These are phyloP conservation scores for Trichophyton schoenleinii DNA, from an alignment of 2,329 filamentous ascomycete species.

Conservation along the genomic window DNA sequence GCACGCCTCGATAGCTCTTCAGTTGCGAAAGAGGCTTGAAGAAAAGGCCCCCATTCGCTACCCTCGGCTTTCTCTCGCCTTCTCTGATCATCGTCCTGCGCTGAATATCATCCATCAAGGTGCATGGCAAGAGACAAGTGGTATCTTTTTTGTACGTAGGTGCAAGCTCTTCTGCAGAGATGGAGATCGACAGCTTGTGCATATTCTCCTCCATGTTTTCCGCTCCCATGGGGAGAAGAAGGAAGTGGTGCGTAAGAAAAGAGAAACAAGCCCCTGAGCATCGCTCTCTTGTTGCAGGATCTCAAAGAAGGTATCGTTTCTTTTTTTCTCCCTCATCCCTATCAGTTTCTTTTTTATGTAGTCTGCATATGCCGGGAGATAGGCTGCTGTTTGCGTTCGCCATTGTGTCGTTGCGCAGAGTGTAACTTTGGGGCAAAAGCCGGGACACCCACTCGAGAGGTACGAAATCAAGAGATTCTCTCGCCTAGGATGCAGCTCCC, in stretches of 20 bases:
- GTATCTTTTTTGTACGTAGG: too few species aligned
- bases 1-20: neutral
- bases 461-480: neutral
- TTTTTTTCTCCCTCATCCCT: neutral
- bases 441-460: neutral
- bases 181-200: neutral
- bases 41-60: neutral
- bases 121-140: neutral
- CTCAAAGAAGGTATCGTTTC: neutral
- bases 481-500: neutral
- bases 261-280: neutral
- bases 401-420: neutral
- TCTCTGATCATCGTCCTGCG: neutral
- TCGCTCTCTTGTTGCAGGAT: neutral
- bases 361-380: neutral
- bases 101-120: neutral
- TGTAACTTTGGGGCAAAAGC: slow-evolving; percentile 1
- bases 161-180: neutral
- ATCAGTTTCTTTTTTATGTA: neutral
- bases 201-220: neutral
- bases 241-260: neutral
- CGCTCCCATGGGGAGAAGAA: neutral
- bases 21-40: slow-evolving; percentile 1
- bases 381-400: neutral
- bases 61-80: neutral